phyloP scores from a whole-genome alignment of 192 early-diverging fungal genomes.

The Endogone sp. region DNA sequence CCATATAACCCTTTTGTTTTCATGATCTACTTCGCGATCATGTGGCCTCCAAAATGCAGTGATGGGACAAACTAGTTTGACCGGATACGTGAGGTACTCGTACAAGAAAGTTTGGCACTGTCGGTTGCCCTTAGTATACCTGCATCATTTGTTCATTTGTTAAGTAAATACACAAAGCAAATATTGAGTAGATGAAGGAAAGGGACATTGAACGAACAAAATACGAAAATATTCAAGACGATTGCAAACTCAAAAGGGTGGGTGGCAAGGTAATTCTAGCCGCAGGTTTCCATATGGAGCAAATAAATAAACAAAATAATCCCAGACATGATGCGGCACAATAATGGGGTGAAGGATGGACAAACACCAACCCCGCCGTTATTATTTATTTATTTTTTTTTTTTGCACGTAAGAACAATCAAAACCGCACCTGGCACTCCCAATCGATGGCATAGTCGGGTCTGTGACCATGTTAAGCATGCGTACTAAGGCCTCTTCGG shows the following conservation, averaged over 20 bases:
- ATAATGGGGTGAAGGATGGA: background rate
- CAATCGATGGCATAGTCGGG: constrained; percentile 46
- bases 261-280: no score
- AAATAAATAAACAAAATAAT: background rate
- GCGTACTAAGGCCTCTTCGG: constrained; percentile 32
- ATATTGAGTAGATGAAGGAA: background rate
- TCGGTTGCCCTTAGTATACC: constrained; percentile 58
- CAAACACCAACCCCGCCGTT: background rate
- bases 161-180: background rate
- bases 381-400: constrained; percentile 12
- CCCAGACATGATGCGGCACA: background rate
- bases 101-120: constrained; percentile 55
- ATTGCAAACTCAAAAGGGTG: background rate
- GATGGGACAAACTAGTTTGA: constrained; percentile 63
- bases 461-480: constrained; percentile 58
- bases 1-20: constrained; percentile 52
- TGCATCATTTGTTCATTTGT: constrained; percentile 20
- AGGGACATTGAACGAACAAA: background rate
- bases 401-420: no score
- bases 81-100: constrained; percentile 49
- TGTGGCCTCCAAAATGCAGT: constrained; percentile 71
- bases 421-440: constrained; percentile 20
- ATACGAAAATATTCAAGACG: background rate
- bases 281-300: no score
- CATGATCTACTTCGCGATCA: background rate